Base-by-base conservation (phyloP, 2,329 filamentous ascomycete genomes). In the Aspergillus luchuensis region DNA sequence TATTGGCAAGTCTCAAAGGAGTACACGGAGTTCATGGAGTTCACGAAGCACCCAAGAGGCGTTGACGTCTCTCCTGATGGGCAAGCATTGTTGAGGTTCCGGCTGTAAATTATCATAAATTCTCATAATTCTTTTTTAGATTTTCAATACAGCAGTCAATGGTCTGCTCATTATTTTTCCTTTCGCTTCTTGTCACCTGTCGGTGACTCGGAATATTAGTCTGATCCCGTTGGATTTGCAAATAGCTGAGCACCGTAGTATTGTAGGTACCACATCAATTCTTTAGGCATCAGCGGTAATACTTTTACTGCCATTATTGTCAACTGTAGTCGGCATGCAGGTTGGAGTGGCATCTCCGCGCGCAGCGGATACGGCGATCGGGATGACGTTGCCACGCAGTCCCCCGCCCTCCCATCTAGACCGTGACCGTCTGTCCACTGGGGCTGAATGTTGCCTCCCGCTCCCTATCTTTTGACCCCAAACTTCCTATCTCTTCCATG, bases 21-120 rank as follows among this genome's bases (percentile, higher is more conserved):
- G 72, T 67, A 71, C 66, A 68, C 69, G 78, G 76, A 77, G 76
- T 76, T 78, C 72, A 64, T 65, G 75, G 72, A 74, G 77, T 75
- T 78, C 71, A 63, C 69, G 66, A 43, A 63, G 47, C 38, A 53
- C 59, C 23, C 65, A 66, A 60, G 66, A 71, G 67, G 66, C 68
- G 48, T 65, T 72, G 58, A 67, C 66, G 67, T 73, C 71, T 71
- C 63, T 69, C 60, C 66, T 72, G 23, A 66, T 66, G 69, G 70
- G 71, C 58, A 75, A 75, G 64, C 67, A 67, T 61, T 52, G 62
- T 58, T 72, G 65, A 65, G 65, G 55, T 51, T 58, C 61, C 62
- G 61, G 53, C 55, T 70, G 68, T 72, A 70, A 57, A 65, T 58
- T 72, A 68, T 30, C 25, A 33, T 17, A 50, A 50, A 30, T 30